phyloP scores from a whole-genome alignment of 208 protist genomes.

The Polymyxa betae region DNA sequence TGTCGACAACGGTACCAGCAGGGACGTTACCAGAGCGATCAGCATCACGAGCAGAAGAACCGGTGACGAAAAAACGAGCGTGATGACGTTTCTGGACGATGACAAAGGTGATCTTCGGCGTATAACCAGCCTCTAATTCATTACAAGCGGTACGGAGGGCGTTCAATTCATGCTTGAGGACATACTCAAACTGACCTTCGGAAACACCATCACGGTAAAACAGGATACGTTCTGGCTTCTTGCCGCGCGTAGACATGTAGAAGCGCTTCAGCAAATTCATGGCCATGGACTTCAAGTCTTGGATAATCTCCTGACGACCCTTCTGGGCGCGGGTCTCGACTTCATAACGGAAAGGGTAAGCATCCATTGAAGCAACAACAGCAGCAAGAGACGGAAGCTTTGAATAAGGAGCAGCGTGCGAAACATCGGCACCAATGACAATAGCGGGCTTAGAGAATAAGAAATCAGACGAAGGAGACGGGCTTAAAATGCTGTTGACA shows the following conservation, averaged over 20 bases:
- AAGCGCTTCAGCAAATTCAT: constrained; percentile 40
- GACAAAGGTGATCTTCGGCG: constrained; percentile 34
- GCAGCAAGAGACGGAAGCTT: constrained; percentile 23
- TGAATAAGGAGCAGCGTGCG: not conserved
- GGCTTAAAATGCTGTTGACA: not conserved
- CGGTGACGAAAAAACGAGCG: constrained; percentile 7
- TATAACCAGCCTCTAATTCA: constrained; percentile 6
- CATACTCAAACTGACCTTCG: constrained; percentile 26
- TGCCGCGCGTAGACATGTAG: constrained; percentile 1
- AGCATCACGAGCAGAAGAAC: not conserved
- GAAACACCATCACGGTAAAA: constrained; percentile 44
- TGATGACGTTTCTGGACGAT: constrained; percentile 49
- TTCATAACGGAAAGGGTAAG: constrained; percentile 24
- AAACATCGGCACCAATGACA: not conserved
- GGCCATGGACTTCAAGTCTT: not conserved
- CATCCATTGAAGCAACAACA: not conserved
- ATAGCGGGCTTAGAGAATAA: not conserved
- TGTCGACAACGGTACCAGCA: not conserved
- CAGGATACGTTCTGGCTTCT: constrained; percentile 17
- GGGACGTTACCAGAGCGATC: not conserved
- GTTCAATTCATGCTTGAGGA: constrained; percentile 22
- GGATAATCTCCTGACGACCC: constrained; percentile 18
- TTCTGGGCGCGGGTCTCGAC: not conserved
- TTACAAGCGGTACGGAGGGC: not conserved
- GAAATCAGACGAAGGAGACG: not conserved